Evolutionary conservation across 495 filamentous ascomycete genomes (phyloP).

Genomic region (Durotheca rogersii): DNA sequence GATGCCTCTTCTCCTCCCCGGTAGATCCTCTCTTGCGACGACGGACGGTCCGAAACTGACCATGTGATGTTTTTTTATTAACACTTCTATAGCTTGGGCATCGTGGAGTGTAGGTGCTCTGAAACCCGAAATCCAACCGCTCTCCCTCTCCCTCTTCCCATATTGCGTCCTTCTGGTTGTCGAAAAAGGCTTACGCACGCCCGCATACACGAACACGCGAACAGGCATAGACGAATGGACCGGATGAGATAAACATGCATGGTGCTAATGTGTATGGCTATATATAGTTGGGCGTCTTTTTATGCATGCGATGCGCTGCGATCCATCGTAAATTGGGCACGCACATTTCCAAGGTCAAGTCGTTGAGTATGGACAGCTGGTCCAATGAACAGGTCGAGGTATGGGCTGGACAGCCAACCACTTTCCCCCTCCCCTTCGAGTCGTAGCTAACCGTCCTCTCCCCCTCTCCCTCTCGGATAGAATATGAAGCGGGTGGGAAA

Average conservation of each 20-base stretch:
- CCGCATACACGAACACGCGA: background rate
- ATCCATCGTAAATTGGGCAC: conserved; percentile 96
- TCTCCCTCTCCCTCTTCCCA: background rate
- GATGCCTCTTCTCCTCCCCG: conserved; percentile 7
- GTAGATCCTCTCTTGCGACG: background rate
- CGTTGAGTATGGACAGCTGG: conserved; percentile 97
- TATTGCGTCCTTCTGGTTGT: background rate
- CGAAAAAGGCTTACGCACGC: background rate
- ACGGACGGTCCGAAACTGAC: conserved; percentile 14
- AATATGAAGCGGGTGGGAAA: conserved; percentile 94
- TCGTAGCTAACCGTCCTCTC: conserved; percentile 29
- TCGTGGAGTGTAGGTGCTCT: conserved; percentile 89
- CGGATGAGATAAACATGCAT: conserved; percentile 1
- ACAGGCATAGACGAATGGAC: background rate
- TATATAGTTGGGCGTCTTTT: conserved; percentile 87
- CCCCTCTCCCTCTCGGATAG: too few species aligned
- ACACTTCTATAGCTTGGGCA: conserved; percentile 98
- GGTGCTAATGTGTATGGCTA: conserved; percentile 18
- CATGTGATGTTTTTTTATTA: conserved; percentile 20
- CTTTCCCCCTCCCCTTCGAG: background rate
- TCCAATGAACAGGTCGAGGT: conserved; percentile 94
- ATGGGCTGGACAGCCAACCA: conserved; percentile 30
- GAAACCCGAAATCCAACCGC: conserved; percentile 4
- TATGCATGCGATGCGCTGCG: conserved; percentile 96
- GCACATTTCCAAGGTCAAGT: conserved; percentile 98